Evolutionary conservation across 2,329 filamentous ascomycete species (phyloP).

Genomic region (Trichoderma guizhouense): DNA sequence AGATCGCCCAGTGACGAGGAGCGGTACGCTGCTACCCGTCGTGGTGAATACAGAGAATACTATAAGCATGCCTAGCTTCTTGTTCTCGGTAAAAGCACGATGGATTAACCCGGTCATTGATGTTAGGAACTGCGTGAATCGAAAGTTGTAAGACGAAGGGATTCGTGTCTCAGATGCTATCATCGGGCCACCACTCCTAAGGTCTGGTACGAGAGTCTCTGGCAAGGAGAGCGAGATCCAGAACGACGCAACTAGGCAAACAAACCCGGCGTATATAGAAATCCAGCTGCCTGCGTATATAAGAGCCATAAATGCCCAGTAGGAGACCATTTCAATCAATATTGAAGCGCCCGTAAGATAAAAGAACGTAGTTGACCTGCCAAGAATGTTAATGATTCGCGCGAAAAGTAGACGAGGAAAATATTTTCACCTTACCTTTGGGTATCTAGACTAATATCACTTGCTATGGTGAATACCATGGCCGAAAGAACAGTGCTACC

Average conservation of each 20-base stretch:
- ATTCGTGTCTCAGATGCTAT: background rate
- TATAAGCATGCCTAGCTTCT: slow-evolving; percentile 5
- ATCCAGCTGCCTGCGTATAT: background rate
- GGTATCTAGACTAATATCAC: background rate
- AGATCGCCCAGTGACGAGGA: background rate
- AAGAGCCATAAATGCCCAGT: background rate
- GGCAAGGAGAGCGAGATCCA: background rate
- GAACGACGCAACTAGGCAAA: background rate
- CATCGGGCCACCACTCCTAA: background rate
- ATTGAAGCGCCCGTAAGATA: background rate
- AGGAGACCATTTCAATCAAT: background rate
- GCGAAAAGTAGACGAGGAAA: background rate
- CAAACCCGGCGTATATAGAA: slow-evolving; percentile 4
- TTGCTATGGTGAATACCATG: background rate
- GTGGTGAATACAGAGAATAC: background rate
- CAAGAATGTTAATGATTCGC: background rate
- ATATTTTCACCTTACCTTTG: background rate
- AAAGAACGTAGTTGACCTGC: slow-evolving; percentile 4
- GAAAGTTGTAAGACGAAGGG: background rate
- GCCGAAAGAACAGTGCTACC: slow-evolving; percentile 9
- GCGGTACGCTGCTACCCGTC: background rate
- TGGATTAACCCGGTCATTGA: background rate
- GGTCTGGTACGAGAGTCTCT: background rate
- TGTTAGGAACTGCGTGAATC: background rate
- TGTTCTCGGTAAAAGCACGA: background rate